Conservation (phyloP, 2,329 filamentous ascomycete species). For the Capronia americana region DNA sequence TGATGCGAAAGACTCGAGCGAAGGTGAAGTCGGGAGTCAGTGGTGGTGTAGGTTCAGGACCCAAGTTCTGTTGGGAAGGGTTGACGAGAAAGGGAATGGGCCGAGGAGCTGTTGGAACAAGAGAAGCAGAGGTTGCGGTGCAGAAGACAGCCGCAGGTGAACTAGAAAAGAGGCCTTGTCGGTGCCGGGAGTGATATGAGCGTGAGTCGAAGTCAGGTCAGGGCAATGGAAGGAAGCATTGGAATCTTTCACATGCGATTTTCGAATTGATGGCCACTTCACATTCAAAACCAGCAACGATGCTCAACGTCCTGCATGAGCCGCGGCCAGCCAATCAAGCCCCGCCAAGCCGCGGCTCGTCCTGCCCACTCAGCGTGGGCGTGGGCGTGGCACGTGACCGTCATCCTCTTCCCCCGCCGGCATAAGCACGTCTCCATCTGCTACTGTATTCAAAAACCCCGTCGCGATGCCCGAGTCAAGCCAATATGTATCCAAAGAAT, state of each 20-base stretch:
- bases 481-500: background rate
- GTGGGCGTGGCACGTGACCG: background rate
- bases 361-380: background rate
- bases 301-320: slow-evolving; percentile 6
- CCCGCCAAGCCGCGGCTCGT: background rate
- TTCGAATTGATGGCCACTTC: slow-evolving; percentile 12
- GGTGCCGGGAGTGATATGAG: background rate
- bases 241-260: slow-evolving; percentile 31
- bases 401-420: background rate
- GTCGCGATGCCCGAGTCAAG: background rate
- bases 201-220: background rate
- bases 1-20: background rate
- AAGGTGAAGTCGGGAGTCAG: slow-evolving; percentile 13
- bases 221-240: slow-evolving; percentile 1
- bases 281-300: background rate
- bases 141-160: slow-evolving; percentile 2
- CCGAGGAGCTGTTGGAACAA: slow-evolving; percentile 22
- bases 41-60: slow-evolving; percentile 8
- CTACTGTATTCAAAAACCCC: background rate
- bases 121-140: slow-evolving; percentile 2
- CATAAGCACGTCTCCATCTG: background rate
- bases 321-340: background rate
- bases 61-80: slow-evolving; percentile 33
- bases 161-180: background rate
- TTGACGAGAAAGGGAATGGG: slow-evolving; percentile 18